phyloP scores from a whole-genome alignment of 192 early-diverging fungal species.

The Linnemannia exigua region DNA sequence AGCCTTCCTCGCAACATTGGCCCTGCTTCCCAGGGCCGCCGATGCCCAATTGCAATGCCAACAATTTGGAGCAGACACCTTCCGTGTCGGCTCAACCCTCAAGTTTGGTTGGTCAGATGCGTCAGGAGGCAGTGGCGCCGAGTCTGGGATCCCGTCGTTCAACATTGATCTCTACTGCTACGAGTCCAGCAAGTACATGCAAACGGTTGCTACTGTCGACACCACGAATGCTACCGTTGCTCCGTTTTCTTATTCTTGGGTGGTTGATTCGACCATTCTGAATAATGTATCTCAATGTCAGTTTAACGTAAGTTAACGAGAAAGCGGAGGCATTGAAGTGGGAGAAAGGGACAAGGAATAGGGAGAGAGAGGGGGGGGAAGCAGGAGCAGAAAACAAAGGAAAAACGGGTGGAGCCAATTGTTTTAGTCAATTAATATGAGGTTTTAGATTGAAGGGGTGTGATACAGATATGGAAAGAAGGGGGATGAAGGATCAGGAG shows the following conservation, averaged over 20 bases:
- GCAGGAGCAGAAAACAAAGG: too few relatives aligned
- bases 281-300: conserved; percentile 8
- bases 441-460: background rate
- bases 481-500: background rate
- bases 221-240: background rate
- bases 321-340: background rate
- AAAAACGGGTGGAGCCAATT: background rate
- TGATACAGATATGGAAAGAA: background rate
- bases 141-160: conserved; percentile 14
- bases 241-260: conserved; percentile 15
- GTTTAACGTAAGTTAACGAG: conserved; percentile 21
- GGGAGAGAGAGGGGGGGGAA: background rate
- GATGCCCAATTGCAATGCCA: conserved; percentile 28
- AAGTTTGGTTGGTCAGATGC: conserved; percentile 42
- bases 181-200: conserved; percentile 17
- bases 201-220: conserved; percentile 32
- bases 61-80: conserved; percentile 25
- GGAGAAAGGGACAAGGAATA: background rate
- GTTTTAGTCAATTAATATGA: background rate
- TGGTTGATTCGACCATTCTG: conserved; percentile 23
- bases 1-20: background rate
- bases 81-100: conserved; percentile 21
- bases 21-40: background rate
- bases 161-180: conserved; percentile 34
- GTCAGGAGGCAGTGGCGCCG: background rate